A percentile compares a stretch with the other conserved stretches of the same genome.
Conservation (phyloP, 768 basidiomycete genomes). For the Neoboletus subvelutipes region DNA sequence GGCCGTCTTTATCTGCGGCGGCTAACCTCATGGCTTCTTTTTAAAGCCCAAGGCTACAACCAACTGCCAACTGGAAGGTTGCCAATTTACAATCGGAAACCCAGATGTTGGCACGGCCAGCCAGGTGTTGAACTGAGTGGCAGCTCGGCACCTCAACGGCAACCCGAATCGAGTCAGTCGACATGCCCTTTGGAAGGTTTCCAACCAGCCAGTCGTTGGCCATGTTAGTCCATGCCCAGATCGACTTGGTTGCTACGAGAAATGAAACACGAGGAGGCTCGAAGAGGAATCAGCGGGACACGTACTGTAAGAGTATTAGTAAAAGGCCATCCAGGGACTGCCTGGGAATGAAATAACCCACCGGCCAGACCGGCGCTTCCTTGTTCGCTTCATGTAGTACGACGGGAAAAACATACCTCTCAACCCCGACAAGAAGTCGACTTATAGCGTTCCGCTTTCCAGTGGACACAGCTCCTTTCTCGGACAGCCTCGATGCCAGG, state of each 20-base stretch:
- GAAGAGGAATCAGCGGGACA: background rate
- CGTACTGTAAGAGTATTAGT: background rate
- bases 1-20: background rate
- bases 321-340: background rate
- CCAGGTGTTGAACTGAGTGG: background rate
- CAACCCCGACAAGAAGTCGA: background rate
- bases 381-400: background rate
- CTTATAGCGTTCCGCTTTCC: constrained; percentile 1
- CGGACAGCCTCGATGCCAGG: background rate
- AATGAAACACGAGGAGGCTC: background rate
- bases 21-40: background rate
- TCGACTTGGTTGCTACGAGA: background rate
- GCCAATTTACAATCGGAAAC: background rate
- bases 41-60: background rate
- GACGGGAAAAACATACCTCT: background rate
- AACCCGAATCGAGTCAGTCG: background rate
- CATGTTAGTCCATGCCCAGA: background rate
- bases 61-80: background rate
- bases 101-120: background rate
- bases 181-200: constrained; percentile 3
- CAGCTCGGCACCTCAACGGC: background rate
- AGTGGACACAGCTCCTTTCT: background rate
- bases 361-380: background rate
- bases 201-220: background rate
- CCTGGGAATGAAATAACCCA: constrained; percentile 6